Base-by-base conservation (phyloP, 345 rosid genomes). In the Pelargonium nanum region DNA sequence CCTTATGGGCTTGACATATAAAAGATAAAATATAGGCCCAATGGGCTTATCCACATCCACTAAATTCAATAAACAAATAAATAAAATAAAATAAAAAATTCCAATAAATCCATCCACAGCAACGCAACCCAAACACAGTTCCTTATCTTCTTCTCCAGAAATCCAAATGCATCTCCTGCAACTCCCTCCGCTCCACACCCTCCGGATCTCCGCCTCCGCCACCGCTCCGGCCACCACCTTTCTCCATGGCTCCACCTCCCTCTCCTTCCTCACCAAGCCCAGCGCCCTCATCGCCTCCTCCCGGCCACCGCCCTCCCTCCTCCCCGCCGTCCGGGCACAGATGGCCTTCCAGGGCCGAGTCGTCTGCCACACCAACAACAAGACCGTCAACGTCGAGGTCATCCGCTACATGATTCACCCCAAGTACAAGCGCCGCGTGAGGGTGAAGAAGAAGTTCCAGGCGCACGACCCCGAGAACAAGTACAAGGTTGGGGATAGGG, bases 401-500 rank as follows among this genome's bases (percentile, higher is more conserved):
- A 70, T 70, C 57, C 77, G 96, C 22, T 65, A 86, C 20, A 90
- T 85, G 51, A 86, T 83, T 0, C 87, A 88, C 58, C 98, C 95
- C 0, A 91, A 88, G 83, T 91, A 91, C 85, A 81, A 81, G 80
- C 85, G 92, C 52, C 80, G 92, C 59, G 81, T 91, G 6, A 75
- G 92, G 76, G 86, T 62, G 82, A 91, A 88, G 98, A 86, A 85
- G 85, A 88, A 83, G 88, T 85, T 65, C 80, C 96, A 86, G 65
- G 98, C 86, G 48, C 98, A 91, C 72, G 98, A 91, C 89, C 90
- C 85, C 0, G 92, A 83, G 1, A 88, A 86, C 76, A 71, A 67
- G 65, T 88, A 88, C 77, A 54, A 85, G 71, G 85, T 91, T 45
- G 98, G 95, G 8, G 98, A 91, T 61, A 10, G 68, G 1, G 96